A percentile compares a stretch with the other conserved stretches of the same genome.
These are phyloP conservation scores for Salmacisia buchloeana DNA, from an alignment of 1,284 basidiomycete genomes.

Conservation along the genomic window DNA sequence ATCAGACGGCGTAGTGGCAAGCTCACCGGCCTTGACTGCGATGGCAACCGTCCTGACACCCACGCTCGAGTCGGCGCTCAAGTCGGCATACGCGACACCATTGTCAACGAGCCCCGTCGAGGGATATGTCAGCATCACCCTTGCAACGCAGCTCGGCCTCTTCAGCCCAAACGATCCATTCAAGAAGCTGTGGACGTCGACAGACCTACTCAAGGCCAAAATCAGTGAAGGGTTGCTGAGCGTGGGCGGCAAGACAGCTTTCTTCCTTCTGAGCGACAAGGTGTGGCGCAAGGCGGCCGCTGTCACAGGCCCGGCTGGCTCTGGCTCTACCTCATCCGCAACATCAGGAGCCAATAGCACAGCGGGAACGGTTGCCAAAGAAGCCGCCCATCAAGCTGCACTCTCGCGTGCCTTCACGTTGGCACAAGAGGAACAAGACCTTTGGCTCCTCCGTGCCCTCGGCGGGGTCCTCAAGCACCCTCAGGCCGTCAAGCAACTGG, in stretches of 20 bases:
- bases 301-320: conserved; percentile 34
- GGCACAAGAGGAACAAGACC: conserved; percentile 2
- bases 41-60: conserved; percentile 38
- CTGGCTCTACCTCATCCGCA: conserved; percentile 16
- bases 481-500: not conserved
- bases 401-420: conserved; percentile 29
- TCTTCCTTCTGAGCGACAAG: conserved; percentile 46
- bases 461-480: conserved; percentile 11
- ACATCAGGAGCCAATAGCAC: not conserved
- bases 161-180: not conserved
- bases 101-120: conserved; percentile 42
- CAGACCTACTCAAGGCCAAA: conserved; percentile 15
- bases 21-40: conserved; percentile 19
- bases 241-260: conserved; percentile 33
- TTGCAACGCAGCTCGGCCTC: not conserved
- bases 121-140: conserved; percentile 16
- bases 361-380: conserved; percentile 13
- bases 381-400: conserved; percentile 21
- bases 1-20: conserved; percentile 4
- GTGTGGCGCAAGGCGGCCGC: conserved; percentile 36
- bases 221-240: conserved; percentile 25
- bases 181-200: not conserved
- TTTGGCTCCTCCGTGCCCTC: conserved; percentile 19
- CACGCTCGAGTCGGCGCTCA: conserved; percentile 34
- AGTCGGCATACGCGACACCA: conserved; percentile 33